Evolutionary conservation across 441 rosid species (phyloP).

Genomic region (Aleurites moluccanus): DNA sequence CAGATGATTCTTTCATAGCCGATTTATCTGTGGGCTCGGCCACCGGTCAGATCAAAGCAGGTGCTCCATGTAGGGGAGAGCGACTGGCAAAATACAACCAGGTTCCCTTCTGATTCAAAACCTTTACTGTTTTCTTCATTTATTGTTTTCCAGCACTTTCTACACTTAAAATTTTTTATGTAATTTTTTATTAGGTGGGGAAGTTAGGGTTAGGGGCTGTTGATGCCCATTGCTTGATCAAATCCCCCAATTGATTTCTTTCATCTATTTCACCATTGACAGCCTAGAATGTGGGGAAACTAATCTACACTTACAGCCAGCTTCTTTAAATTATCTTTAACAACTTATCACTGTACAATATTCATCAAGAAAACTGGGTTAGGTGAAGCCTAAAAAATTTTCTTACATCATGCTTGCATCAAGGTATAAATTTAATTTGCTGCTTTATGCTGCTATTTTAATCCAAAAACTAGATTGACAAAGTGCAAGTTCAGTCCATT

Average conservation of each 20-base stretch:
- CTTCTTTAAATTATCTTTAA: neutral
- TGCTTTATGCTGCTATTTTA: neutral
- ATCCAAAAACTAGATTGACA: neutral
- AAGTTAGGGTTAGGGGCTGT: neutral
- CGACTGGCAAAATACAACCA: constrained; percentile 91
- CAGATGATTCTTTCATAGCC: constrained; percentile 84
- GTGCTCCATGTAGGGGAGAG: constrained; percentile 99
- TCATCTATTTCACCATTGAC: neutral
- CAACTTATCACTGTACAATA: too few relatives aligned
- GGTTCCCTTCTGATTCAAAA: constrained; percentile 40
- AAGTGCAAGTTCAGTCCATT: neutral
- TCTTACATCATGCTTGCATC: neutral
- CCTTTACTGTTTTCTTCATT: neutral
- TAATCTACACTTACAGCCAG: neutral
- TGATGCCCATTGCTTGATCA: neutral
- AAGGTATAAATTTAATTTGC: neutral
- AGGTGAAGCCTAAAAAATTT: neutral
- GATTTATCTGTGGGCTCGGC: constrained; percentile 87
- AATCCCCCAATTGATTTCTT: neutral
- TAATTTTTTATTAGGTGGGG: neutral
- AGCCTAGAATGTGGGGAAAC: neutral
- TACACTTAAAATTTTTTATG: neutral
- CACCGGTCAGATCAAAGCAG: constrained; percentile 87
- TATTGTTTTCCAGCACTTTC: neutral
- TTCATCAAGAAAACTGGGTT: neutral